phyloP scores from a whole-genome alignment of 2,329 filamentous ascomycete species.

The Chrysoporthe deuterocubensis region DNA sequence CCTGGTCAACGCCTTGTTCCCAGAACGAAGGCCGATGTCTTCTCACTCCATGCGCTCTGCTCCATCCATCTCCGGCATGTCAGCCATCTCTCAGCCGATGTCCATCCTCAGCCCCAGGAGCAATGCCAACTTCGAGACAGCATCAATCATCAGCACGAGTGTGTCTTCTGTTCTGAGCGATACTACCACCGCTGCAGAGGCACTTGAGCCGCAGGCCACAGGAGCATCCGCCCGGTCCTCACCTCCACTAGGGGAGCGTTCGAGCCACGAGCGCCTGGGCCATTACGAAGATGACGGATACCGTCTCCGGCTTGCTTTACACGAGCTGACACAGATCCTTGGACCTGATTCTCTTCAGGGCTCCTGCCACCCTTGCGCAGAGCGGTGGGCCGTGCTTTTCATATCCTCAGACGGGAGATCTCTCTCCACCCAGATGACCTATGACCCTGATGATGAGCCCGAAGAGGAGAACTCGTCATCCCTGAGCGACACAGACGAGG shows the following conservation, averaged over 20 bases:
- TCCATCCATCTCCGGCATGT: conserved; percentile 71
- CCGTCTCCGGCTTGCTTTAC: conserved; percentile 67
- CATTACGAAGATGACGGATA: conserved; percentile 68
- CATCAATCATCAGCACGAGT: conserved; percentile 73
- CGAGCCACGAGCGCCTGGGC: conserved; percentile 48
- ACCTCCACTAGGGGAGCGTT: conserved; percentile 52
- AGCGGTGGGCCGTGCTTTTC: conserved; percentile 82
- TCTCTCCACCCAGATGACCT: conserved; percentile 73
- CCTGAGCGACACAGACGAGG: conserved; percentile 63
- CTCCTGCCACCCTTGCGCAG: conserved; percentile 76
- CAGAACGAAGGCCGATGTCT: conserved; percentile 70
- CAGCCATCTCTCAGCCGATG: conserved; percentile 68
- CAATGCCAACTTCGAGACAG: conserved; percentile 60
- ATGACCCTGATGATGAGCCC: conserved; percentile 67
- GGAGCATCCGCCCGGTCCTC: conserved; percentile 59
- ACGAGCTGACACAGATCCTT: conserved; percentile 71
- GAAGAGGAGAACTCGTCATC: conserved; percentile 65
- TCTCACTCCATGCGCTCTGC: conserved; percentile 67
- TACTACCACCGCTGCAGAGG: conserved; percentile 66
- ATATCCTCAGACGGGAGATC: conserved; percentile 73
- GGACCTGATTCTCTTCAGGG: conserved; percentile 68
- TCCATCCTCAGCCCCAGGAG: conserved; percentile 62
- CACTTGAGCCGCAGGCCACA: conserved; percentile 59
- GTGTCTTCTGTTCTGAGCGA: conserved; percentile 75
- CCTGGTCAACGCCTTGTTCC: conserved; percentile 82